Conservation (phyloP, 2,329 filamentous ascomycete species). For the Xylariomycetidae sp. region DNA sequence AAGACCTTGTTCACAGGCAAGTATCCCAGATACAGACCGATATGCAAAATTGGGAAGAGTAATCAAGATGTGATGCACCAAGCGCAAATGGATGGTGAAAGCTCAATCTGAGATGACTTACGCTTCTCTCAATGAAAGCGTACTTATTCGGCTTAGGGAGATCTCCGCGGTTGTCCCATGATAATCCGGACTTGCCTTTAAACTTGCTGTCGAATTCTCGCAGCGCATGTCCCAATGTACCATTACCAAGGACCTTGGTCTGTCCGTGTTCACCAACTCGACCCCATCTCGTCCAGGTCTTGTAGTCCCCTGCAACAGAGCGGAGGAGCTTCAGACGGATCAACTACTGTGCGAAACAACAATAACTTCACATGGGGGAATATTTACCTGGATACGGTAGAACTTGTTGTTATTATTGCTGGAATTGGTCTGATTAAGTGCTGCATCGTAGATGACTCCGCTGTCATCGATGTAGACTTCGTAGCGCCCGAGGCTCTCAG, state of each 20-base stretch:
- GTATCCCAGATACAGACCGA: no score
- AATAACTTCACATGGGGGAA: constrained; percentile 6
- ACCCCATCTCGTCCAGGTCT: constrained; percentile 76
- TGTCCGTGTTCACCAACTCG: constrained; percentile 63
- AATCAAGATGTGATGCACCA: no score
- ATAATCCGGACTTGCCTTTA: constrained; percentile 54
- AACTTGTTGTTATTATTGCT: constrained; percentile 77
- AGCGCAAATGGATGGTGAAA: no score
- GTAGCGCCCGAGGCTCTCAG: constrained; percentile 30
- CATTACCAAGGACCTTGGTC: constrained; percentile 37
- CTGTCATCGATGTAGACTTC: constrained; percentile 62
- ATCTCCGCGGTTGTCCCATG: constrained; percentile 48
- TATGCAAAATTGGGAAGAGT: no score
- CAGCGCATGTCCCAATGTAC: constrained; percentile 39
- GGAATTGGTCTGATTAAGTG: constrained; percentile 73
- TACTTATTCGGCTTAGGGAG: constrained; percentile 66
- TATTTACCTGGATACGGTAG: constrained; percentile 63
- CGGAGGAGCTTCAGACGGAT: constrained; percentile 36
- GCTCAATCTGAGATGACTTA: no score
- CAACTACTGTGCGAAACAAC: background rate
- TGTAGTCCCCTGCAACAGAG: constrained; percentile 36
- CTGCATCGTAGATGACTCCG: constrained; percentile 71
- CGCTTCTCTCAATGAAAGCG: constrained; percentile 72
- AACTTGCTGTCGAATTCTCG: constrained; percentile 57
- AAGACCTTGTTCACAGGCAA: no score